Conservation (phyloP, 371 early-diverging fungal genomes). For the Mucor plumbeus region DNA sequence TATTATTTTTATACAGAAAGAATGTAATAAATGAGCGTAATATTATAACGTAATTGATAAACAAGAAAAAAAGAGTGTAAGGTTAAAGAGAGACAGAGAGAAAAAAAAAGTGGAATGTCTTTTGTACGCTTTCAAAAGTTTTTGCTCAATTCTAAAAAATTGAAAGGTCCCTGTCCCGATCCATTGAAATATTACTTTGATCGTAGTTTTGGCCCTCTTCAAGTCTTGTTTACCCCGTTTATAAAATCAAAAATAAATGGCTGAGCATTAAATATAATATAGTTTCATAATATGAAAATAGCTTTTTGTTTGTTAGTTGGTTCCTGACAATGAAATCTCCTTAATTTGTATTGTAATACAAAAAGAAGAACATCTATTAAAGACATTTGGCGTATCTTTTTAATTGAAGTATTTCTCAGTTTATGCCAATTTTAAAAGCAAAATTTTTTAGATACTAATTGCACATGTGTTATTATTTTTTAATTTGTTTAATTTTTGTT, state of each 20-base stretch:
- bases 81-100: not conserved
- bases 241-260: not conserved
- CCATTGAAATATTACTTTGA: not conserved
- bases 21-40: not conserved
- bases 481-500: not conserved
- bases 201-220: not conserved
- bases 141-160: constrained; percentile 3
- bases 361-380: too few species aligned
- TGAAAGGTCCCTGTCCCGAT: constrained; percentile 18
- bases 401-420: too few species aligned
- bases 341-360: not conserved
- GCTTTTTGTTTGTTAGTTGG: not conserved
- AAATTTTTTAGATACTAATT: not conserved
- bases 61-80: not conserved
- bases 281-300: not conserved
- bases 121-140: constrained; percentile 3
- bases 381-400: too few species aligned
- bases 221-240: not conserved
- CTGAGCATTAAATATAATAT: constrained; percentile 9
- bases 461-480: not conserved
- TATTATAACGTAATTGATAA: not conserved
- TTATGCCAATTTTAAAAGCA: not conserved
- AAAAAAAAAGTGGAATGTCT: not conserved
- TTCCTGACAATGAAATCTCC: not conserved
- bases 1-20: not conserved